These are phyloP conservation scores for Metarhizium sp. DNA, from an alignment of 2,329 filamentous ascomycete species.

Conservation along the genomic window DNA sequence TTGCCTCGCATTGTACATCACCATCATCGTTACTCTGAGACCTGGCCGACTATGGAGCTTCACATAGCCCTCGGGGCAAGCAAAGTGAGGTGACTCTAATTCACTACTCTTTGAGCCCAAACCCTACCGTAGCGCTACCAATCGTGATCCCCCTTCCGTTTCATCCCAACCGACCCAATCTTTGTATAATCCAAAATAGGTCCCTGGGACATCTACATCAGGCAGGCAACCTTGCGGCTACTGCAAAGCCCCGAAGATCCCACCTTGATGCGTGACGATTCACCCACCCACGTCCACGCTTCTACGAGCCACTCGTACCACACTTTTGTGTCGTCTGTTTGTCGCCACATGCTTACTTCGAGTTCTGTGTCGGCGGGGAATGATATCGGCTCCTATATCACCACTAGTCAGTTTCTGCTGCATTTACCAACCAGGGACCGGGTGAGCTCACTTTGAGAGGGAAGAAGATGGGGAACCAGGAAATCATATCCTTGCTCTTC, in stretches of 20 bases:
- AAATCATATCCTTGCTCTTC: constrained; percentile 97
- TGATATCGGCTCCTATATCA: constrained; percentile 64
- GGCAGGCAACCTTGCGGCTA: constrained; percentile 58
- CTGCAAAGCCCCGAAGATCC: constrained; percentile 58
- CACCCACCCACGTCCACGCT: constrained; percentile 58
- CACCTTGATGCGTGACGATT: constrained; percentile 54
- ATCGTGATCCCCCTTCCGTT: too few species aligned
- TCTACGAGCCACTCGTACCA: constrained; percentile 99
- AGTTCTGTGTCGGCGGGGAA: constrained; percentile 78
- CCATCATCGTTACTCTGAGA: too few species aligned
- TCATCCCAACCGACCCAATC: background rate
- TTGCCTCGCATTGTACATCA: too few species aligned
- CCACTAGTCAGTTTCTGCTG: constrained; percentile 4
- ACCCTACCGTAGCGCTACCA: too few species aligned
- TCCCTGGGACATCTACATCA: constrained; percentile 43
- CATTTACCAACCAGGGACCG: background rate
- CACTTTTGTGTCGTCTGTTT: constrained; percentile 89
- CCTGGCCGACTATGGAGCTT: too few species aligned
- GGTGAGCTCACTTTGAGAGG: constrained; percentile 66
- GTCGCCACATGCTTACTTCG: constrained; percentile 89
- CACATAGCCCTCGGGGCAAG: too few species aligned
- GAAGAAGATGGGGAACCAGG: constrained; percentile 98
- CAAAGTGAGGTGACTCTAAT: too few species aligned
- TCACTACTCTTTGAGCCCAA: too few species aligned
- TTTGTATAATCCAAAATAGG: background rate